Conservation (phyloP, 2,329 filamentous ascomycete species). For the Hypoxylon sp. region DNA sequence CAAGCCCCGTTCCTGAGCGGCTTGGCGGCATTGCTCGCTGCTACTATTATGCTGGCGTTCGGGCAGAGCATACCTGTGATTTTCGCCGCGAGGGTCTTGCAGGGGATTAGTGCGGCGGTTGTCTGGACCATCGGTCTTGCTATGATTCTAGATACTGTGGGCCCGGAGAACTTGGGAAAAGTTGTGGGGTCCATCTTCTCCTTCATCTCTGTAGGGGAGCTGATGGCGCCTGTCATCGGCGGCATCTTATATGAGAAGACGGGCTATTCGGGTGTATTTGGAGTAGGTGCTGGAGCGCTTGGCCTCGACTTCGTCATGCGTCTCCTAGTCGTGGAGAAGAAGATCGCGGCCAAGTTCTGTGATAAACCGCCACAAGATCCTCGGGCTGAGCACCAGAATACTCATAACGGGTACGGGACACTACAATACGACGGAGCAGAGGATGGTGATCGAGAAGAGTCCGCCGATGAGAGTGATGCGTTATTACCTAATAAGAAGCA, state of each 20-base stretch:
- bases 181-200: constrained; percentile 72
- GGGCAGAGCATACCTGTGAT: constrained; percentile 63
- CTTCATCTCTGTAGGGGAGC: constrained; percentile 68
- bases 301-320: constrained; percentile 71
- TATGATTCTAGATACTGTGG: constrained; percentile 70
- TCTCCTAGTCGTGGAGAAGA: constrained; percentile 73
- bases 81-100: constrained; percentile 65
- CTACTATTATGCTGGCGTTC: constrained; percentile 67
- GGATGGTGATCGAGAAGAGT: constrained; percentile 39
- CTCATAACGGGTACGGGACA: constrained; percentile 34
- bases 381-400: constrained; percentile 34
- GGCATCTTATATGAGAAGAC: constrained; percentile 71
- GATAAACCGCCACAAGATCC: neutral
- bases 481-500: constrained; percentile 55
- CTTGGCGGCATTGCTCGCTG: constrained; percentile 63
- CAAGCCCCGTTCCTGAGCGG: constrained; percentile 70
- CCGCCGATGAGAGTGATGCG: constrained; percentile 55
- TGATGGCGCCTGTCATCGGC: constrained; percentile 70
- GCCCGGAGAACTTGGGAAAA: constrained; percentile 67
- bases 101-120: constrained; percentile 69
- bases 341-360: constrained; percentile 63
- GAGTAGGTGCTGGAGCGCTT: constrained; percentile 66
- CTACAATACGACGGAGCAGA: constrained; percentile 32
- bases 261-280: constrained; percentile 71
- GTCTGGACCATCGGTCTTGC: constrained; percentile 69